Conservation (phyloP, 2,329 filamentous ascomycete species). For the Neophaeococcomyces aloes region DNA sequence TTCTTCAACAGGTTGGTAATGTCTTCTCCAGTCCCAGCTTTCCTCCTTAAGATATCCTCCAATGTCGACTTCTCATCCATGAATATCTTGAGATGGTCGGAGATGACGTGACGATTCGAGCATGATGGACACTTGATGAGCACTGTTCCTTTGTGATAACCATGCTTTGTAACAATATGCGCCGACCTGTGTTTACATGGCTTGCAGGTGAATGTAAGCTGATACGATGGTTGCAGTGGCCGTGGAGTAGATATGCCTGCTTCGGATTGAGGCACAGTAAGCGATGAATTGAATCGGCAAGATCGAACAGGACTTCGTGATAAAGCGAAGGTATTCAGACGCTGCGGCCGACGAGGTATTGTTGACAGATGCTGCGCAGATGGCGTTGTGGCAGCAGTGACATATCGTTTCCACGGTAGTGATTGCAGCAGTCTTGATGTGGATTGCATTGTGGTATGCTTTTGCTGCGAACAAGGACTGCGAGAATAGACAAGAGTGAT, state of each 20-base stretch:
- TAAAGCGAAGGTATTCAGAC: too few relatives aligned
- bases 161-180: conserved; percentile 84
- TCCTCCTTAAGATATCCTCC: conserved; percentile 32
- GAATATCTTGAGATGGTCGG: conserved; percentile 66
- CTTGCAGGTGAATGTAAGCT: conserved; percentile 85
- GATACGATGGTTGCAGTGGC: conserved; percentile 48
- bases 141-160: conserved; percentile 82
- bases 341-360: not conserved
- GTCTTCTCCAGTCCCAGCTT: conserved; percentile 45
- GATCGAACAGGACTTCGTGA: not conserved
- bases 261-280: conserved; percentile 12
- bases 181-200: conserved; percentile 70
- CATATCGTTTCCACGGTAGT: not conserved
- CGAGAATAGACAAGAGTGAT: too few relatives aligned
- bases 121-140: conserved; percentile 82
- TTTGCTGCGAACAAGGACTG: too few relatives aligned
- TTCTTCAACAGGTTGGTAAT: conserved; percentile 55
- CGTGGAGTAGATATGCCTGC: conserved; percentile 8
- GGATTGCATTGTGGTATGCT: too few relatives aligned
- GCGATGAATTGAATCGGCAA: conserved; percentile 13
- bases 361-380: conserved; percentile 17
- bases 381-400: not conserved
- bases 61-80: conserved; percentile 33
- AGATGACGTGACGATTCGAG: conserved; percentile 79
- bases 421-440: not conserved